Percentiles rank a stretch among this genome's conserved stretches.
phyloP scores from a whole-genome alignment of 495 filamentous ascomycete species.

The Thermothielavioides terrestris region DNA sequence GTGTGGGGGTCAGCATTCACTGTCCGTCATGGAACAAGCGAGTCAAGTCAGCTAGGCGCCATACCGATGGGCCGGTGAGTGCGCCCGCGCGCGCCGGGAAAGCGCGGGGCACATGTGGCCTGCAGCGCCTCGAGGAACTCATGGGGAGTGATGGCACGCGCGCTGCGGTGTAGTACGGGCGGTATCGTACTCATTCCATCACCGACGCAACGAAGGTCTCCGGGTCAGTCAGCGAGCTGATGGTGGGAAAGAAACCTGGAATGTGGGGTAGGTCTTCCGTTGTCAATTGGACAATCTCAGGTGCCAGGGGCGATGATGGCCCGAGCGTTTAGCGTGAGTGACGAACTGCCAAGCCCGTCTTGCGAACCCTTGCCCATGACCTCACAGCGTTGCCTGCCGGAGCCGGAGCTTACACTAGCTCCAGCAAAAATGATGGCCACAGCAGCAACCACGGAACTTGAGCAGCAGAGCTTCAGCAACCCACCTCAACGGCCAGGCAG shows the following conservation, averaged over 20 bases:
- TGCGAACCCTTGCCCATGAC: not conserved
- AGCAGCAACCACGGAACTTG: not conserved
- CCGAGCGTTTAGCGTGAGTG: not conserved
- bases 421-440: not conserved
- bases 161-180: slow-evolving; percentile 32
- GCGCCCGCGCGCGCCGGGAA: slow-evolving; percentile 18
- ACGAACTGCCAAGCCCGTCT: no score
- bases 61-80: slow-evolving; percentile 28
- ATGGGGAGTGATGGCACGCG: slow-evolving; percentile 37
- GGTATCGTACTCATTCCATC: slow-evolving; percentile 39
- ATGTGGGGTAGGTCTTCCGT: not conserved
- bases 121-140: slow-evolving; percentile 49
- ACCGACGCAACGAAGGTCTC: slow-evolving; percentile 1
- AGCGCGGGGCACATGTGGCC: slow-evolving; percentile 42
- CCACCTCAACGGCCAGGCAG: no score
- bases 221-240: not conserved
- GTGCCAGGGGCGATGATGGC: no score
- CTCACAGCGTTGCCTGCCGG: slow-evolving; percentile 7
- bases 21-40: not conserved
- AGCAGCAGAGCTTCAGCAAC: no score
- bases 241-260: not conserved
- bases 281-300: no score
- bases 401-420: not conserved
- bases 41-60: not conserved
- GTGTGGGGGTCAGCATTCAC: slow-evolving; percentile 2